Conservation (phyloP, 208 protist species). For the Herpetomonas tarakana region DNA sequence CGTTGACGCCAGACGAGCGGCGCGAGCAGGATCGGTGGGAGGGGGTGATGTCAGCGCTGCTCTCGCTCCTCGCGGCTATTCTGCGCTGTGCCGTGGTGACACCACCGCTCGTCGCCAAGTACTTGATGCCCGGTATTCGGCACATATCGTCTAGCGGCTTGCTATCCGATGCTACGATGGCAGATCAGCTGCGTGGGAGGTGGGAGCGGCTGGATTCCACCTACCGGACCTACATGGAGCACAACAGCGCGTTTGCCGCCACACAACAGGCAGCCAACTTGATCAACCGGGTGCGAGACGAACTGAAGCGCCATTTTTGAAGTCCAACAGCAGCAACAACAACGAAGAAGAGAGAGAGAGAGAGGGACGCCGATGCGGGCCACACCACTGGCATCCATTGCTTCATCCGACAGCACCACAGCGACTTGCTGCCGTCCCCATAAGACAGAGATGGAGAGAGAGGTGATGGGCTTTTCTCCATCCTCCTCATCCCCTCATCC, state of each 20-base stretch:
- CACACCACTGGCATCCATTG: no score
- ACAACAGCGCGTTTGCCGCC: slow-evolving; percentile 23
- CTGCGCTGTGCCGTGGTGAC: slow-evolving; percentile 65
- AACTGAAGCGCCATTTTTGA: slow-evolving; percentile 47
- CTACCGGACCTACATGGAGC: slow-evolving; percentile 42
- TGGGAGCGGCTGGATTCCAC: slow-evolving; percentile 37
- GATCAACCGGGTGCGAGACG: slow-evolving; percentile 53
- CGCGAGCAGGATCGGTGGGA: slow-evolving; percentile 29
- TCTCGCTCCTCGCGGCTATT: slow-evolving; percentile 37
- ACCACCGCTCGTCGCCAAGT: slow-evolving; percentile 43
- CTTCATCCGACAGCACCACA: no score
- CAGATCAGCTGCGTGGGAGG: slow-evolving; percentile 27
- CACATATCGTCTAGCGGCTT: slow-evolving; percentile 26
- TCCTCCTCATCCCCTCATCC: no score
- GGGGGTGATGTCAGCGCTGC: slow-evolving; percentile 36
- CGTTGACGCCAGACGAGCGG: not conserved
- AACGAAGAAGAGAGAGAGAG: no score
- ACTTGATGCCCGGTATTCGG: slow-evolving; percentile 49
- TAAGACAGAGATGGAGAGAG: no score
- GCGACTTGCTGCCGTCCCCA: no score
- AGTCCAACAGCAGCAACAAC: not conserved
- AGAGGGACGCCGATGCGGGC: no score
- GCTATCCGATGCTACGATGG: slow-evolving; percentile 16
- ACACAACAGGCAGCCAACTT: slow-evolving; percentile 26
- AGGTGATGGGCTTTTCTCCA: no score